Evolutionary conservation across 225 moss, liverwort and hornwort genomes (phyloP), one percentile per base, ranked within the genome.

Genomic region (Straminergon stramineum): DNA sequence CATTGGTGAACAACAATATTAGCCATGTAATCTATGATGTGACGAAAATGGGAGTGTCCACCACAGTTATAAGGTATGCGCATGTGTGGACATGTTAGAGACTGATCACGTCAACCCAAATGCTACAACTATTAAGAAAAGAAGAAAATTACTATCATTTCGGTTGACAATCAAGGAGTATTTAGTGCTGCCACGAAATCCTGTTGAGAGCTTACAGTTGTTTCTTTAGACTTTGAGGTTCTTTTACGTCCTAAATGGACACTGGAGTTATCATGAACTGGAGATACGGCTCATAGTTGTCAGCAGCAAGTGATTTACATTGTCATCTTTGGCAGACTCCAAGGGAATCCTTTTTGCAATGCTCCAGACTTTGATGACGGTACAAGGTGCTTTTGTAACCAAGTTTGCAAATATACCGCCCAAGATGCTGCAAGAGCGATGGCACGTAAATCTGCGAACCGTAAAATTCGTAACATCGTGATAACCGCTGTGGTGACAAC

Each of bases 301-400:
- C 17, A 66, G 7, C 37, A 30, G 66, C 8, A 26, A 26, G 5
- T 35, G 52, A 83, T 35, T 66, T 83, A 34, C 52, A 11, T 34
- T 83, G 37, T 60, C 5, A 24, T 3, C 66, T 65, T 74, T 41
- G 75, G 85, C 53, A 92, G 85, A 2, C 78, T 92, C 31, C 76
- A 71, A 70, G 88, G 16, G 3, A 92, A 90, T 41, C 92, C 92
- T 17, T 85, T n/a, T 45, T 90, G 88, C 71, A 5, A n/a, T 1
- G 21, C 5, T 83, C 56, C 85, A 85, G 34, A 85, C 56, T 51
- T 63, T 35, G 45, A 92, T 39, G 90, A 90, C 11, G 92, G 88
- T 3, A 90, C 80, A 15, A 82, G 90, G 83, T 90, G 90, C 56
- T 90, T 90, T 53, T 90, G 92, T 37, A 45, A 52, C 21, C 85